phyloP scores from a whole-genome alignment of 2,329 filamentous ascomycete genomes.

The Rhinocladiella mackenziei region DNA sequence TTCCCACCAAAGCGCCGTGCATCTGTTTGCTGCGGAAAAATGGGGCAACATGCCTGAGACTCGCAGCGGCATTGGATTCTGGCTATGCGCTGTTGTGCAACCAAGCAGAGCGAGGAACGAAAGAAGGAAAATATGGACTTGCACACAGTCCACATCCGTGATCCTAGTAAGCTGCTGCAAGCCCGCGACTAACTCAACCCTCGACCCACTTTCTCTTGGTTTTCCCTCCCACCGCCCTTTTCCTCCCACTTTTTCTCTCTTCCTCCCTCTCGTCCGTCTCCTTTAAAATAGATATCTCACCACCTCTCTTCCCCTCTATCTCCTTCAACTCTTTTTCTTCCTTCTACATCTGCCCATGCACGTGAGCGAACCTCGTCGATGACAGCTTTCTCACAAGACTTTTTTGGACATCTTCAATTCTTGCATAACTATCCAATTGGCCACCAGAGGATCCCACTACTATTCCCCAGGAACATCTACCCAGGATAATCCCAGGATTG shows the following conservation, averaged over 20 bases:
- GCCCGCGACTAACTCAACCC: no score
- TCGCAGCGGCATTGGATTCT: neutral
- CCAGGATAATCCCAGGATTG: conserved; percentile 28
- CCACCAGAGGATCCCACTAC: conserved; percentile 8
- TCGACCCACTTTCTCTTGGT: conserved; percentile 3
- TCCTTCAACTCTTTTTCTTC: conserved; percentile 24
- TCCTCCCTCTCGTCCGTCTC: conserved; percentile 19
- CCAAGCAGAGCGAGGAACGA: conserved; percentile 1
- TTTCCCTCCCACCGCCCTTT: neutral
- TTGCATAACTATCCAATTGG: neutral
- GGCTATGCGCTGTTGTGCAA: neutral
- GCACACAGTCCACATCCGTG: no score
- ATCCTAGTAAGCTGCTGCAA: neutral
- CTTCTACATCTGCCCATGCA: conserved; percentile 19
- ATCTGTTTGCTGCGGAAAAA: conserved; percentile 5
- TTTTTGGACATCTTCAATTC: neutral
- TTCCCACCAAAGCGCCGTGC: neutral
- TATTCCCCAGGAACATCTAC: conserved; percentile 25
- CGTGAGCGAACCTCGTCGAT: conserved; percentile 1
- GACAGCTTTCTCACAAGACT: neutral
- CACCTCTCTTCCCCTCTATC: conserved; percentile 10
- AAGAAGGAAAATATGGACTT: neutral
- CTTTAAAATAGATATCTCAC: conserved; percentile 31
- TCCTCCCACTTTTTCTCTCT: conserved; percentile 1
- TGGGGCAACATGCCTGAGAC: conserved; percentile 4